These are phyloP conservation scores for Porcisia hertigi DNA, from an alignment of 208 protist genomes.

Conservation along the genomic window DNA sequence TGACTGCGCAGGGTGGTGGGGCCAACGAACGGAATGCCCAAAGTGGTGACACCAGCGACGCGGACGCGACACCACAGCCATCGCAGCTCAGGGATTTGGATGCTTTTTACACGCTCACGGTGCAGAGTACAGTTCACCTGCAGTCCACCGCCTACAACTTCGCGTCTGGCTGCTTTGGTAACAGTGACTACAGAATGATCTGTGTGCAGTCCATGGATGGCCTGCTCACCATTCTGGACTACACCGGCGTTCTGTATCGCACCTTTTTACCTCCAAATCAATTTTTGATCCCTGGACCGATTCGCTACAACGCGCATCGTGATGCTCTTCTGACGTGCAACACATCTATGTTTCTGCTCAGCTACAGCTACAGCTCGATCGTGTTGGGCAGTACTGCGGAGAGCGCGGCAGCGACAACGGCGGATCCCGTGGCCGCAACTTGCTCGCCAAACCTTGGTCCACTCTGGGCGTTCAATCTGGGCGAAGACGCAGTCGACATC, in stretches of 20 bases:
- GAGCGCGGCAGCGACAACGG: slow-evolving; percentile 5
- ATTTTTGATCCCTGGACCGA: slow-evolving; percentile 79
- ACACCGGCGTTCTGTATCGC: slow-evolving; percentile 75
- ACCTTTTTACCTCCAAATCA: slow-evolving; percentile 72
- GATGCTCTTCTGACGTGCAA: slow-evolving; percentile 83
- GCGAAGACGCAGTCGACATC: slow-evolving; percentile 87
- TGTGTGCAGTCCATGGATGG: slow-evolving; percentile 94
- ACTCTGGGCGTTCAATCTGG: slow-evolving; percentile 77
- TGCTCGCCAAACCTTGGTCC: slow-evolving; percentile 30
- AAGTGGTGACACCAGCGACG: neutral
- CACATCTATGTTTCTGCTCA: slow-evolving; percentile 77
- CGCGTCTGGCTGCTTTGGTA: slow-evolving; percentile 73
- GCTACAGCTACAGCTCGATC: slow-evolving; percentile 78
- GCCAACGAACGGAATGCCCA: neutral
- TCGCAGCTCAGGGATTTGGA: slow-evolving; percentile 20
- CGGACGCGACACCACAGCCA: neutral
- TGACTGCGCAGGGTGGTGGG: slow-evolving; percentile 14
- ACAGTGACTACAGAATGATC: slow-evolving; percentile 66
- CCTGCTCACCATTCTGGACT: slow-evolving; percentile 81
- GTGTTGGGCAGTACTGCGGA: slow-evolving; percentile 33
- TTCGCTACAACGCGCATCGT: slow-evolving; percentile 55
- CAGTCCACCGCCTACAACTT: slow-evolving; percentile 84
- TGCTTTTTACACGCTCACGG: slow-evolving; percentile 44
- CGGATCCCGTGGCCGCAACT: neutral
- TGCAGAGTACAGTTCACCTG: slow-evolving; percentile 62